Conservation (phyloP, 208 protist species). For the Trichomonas tenax region DNA sequence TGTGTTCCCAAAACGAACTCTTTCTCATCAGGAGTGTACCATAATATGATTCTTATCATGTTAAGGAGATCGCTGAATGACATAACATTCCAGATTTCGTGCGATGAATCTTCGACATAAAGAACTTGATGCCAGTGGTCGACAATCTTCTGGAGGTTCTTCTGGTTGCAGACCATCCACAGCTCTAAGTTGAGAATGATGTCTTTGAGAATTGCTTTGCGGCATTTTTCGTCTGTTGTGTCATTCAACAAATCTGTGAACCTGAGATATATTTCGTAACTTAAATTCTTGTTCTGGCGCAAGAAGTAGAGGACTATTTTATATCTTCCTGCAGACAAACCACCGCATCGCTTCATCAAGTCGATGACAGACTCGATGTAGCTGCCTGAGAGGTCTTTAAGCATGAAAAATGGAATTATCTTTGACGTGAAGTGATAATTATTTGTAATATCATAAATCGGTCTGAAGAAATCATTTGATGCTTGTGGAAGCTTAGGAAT, state of each 20-base stretch:
- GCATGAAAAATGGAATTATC: background rate
- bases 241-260: background rate
- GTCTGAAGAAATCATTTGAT: background rate
- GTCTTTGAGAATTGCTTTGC: background rate
- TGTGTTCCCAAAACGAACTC: background rate
- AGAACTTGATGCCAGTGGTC: background rate
- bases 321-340: background rate
- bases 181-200: background rate
- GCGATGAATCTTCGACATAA: background rate
- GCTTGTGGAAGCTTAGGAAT: background rate
- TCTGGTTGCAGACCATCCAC: background rate
- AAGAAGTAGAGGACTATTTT: background rate
- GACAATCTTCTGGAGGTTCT: background rate
- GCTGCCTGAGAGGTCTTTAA: background rate
- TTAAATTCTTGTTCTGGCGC: background rate
- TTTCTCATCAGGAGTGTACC: background rate
- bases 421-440: background rate
- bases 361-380: background rate
- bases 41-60: background rate
- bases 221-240: background rate
- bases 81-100: background rate
- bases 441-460: background rate
- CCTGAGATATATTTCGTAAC: background rate
- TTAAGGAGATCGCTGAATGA: background rate
- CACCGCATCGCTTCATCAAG: background rate